Base-by-base conservation (phyloP, 352 stramenopile species). In the Pythium phragmiticola region DNA sequence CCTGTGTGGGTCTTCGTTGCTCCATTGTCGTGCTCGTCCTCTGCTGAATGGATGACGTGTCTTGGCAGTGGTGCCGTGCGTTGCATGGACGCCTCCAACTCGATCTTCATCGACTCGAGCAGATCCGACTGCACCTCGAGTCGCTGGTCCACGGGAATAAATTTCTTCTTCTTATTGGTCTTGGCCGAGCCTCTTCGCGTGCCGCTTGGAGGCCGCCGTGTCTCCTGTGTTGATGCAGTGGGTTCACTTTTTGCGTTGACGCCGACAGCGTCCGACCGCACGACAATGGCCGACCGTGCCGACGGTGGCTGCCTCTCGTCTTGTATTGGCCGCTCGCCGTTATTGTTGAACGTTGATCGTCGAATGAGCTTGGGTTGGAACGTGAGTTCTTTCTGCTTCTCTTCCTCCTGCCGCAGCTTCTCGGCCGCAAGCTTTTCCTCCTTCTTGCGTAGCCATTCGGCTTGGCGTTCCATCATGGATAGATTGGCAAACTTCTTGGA, bases 321-420 rank as follows among this genome's bases (percentile, higher is more conserved):
- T n/a, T 33, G 36, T 2, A 68, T 66, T n/a, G 76, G 72, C 41
- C 64, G 72, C 14, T 90, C 80, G 0, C 71, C 69, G 28, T 60
- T 63, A 39, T 76, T 71, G 34, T 60, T 63, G 43, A 77, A 86
- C 7, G 84, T 93, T 33, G 76, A 69, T 33, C 84, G 78, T 5
- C 85, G 82, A 26, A 94, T 76, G 33, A 94, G 71, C 53, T 94
- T 92, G 14, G 85, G 85, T 53, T 89, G 82, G 63, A 94, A 94
- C 21, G 85, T 94, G 17, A 94, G 74, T 55, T 94, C 85, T 58
- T 84, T 83, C 23, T 89, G 78, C 17, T 76, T 89, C 56, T 92
- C 85, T 39, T 88, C 77, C 7, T 77, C 73, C 34, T 92, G 84
- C 0, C 85, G 77, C 33, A 76, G 72, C 21, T 80, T 76, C 59